These are phyloP conservation scores for Chenopodium album DNA, from an alignment of 148 eudicot species.

Conservation along the genomic window DNA sequence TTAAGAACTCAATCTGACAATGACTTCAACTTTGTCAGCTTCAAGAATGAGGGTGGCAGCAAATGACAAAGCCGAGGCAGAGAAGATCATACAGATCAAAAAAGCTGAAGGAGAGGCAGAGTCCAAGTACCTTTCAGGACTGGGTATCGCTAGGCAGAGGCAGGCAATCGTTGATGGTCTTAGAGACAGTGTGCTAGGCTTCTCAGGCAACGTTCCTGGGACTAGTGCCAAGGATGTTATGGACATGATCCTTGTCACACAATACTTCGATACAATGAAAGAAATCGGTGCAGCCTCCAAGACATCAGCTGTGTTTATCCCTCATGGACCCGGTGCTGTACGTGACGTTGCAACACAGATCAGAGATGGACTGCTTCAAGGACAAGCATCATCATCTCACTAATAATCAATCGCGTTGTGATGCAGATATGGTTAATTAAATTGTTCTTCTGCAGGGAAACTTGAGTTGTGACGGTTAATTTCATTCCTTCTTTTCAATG, in stretches of 20 bases:
- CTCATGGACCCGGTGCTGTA: slow-evolving; percentile 49
- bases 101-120: slow-evolving; percentile 50
- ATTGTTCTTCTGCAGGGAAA: background rate
- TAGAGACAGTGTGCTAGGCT: slow-evolving; percentile 45
- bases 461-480: background rate
- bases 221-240: slow-evolving; percentile 46
- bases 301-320: slow-evolving; percentile 43
- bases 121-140: slow-evolving; percentile 41
- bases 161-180: slow-evolving; percentile 50
- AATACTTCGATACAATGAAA: slow-evolving; percentile 50
- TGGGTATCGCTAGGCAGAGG: slow-evolving; percentile 46
- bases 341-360: slow-evolving; percentile 45
- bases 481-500: background rate
- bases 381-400: slow-evolving; percentile 2
- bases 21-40: slow-evolving; percentile 24
- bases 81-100: slow-evolving; percentile 42
- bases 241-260: slow-evolving; percentile 50
- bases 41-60: slow-evolving; percentile 46
- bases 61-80: slow-evolving; percentile 47
- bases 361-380: slow-evolving; percentile 46
- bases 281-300: slow-evolving; percentile 48
- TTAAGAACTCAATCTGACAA: background rate
- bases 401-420: background rate
- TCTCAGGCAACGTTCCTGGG: slow-evolving; percentile 41
- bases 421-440: background rate